Conservation (phyloP, 2,329 filamentous ascomycete genomes). For the Raffaelea albimanens region DNA sequence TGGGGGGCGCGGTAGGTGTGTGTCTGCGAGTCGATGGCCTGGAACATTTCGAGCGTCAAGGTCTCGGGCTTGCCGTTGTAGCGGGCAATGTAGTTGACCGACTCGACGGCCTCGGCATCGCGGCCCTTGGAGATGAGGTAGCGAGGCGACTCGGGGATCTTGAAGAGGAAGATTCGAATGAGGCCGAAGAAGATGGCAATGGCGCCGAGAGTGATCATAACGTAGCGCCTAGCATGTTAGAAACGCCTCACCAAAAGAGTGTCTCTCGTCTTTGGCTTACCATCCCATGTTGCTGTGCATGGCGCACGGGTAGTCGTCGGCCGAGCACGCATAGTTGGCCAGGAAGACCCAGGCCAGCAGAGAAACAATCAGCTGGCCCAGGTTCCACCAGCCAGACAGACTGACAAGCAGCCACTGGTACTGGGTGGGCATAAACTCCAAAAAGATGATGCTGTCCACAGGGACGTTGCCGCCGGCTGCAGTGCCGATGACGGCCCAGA, state of each 20-base stretch:
- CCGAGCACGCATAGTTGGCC: slow-evolving; percentile 18
- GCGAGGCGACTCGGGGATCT: slow-evolving; percentile 33
- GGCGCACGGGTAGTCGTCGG: slow-evolving; percentile 3
- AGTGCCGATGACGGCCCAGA: slow-evolving; percentile 31
- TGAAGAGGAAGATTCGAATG: slow-evolving; percentile 15
- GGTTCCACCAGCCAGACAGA: slow-evolving; percentile 22
- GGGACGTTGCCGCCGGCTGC: slow-evolving; percentile 39
- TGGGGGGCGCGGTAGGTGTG: background rate
- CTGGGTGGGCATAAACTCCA: slow-evolving; percentile 38
- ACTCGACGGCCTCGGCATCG: slow-evolving; percentile 16
- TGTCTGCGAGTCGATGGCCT: slow-evolving; percentile 14
- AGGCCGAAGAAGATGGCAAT: slow-evolving; percentile 8
- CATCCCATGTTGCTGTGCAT: slow-evolving; percentile 12
- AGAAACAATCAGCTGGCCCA: slow-evolving; percentile 38
- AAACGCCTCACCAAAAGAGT: background rate
- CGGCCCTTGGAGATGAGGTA: slow-evolving; percentile 28
- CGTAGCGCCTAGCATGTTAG: slow-evolving; percentile 6
- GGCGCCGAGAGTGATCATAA: slow-evolving; percentile 10
- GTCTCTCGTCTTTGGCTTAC: background rate
- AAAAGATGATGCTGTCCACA: slow-evolving; percentile 41
- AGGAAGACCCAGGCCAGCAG: slow-evolving; percentile 29
- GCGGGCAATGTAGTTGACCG: slow-evolving; percentile 14
- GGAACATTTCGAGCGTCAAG: slow-evolving; percentile 27
- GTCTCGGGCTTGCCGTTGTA: slow-evolving; percentile 24
- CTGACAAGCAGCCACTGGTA: slow-evolving; percentile 38